Base-by-base conservation (phyloP, 1,139 yeast species). In the Nakaseomyces bracarensis region DNA sequence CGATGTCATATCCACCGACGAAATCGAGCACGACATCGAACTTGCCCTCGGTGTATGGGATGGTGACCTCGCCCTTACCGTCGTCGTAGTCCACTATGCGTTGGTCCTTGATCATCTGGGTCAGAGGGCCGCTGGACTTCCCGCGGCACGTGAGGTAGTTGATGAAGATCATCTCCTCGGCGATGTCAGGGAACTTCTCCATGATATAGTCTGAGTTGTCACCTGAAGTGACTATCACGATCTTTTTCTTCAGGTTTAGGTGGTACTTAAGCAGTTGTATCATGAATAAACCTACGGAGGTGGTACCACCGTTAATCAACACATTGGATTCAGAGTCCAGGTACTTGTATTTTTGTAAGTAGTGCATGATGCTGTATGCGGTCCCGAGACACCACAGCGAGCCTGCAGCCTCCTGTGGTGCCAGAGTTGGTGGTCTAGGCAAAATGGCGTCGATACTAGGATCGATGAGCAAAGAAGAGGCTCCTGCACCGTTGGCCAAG, bases 281-380 rank as follows among this genome's bases (percentile, higher is more conserved):
- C 2, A 73, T 70, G 62, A 68, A 72, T 46, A 76, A 61, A 1
- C 91, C 94, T 4, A 82, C 82, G n/a, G 80, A 68, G 1, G 93
- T 75, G 3, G 84, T 76, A 11, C 82, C 91, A 35, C 95, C 95
- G 45, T 82, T 67, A 31, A 84, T 67, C 39, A 83, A 64, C 1
- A 82, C 71, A 39, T 58, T 60, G 3, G 59, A 46, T 13, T 51
- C 52, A 5, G 46, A 46, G 23, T 57, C 56, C 40, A 65, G 60
- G 48, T 49, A 47, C 19, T 46, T 52, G 42, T 44, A 50, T 54
- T 47, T 58, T 33, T 53, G 55, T 7, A 56, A 52, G 29, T 53
- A 63, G 42, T 61, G 61, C 38, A 77, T 56, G 42, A 75, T 55
- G 35, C 65, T 66, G 48, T 58, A 65, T 0, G 86, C 85, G 1